phyloP scores from a whole-genome alignment of 305 asterid genomes.

The Fraxinus velutina region DNA sequence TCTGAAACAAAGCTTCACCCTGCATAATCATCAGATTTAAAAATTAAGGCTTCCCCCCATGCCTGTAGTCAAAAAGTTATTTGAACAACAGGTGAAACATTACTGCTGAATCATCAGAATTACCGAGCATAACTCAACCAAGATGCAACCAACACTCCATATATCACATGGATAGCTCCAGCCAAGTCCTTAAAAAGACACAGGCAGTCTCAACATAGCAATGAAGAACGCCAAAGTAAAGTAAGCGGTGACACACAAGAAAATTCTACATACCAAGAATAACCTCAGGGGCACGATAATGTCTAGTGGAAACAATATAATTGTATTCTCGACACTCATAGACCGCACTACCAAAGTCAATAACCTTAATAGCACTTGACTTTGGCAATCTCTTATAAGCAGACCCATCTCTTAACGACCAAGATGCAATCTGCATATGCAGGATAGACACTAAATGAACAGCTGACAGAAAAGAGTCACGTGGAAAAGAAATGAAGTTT shows the following conservation, averaged over 20 bases:
- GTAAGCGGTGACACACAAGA: neutral
- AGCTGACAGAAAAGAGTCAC: neutral
- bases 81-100: conserved; percentile 16
- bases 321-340: conserved; percentile 57
- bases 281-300: conserved; percentile 91
- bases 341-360: conserved; percentile 92
- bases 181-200: conserved; percentile 48
- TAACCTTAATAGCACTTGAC: conserved; percentile 83
- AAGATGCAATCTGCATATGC: conserved; percentile 56
- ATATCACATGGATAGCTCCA: conserved; percentile 87
- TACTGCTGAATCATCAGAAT: conserved; percentile 11
- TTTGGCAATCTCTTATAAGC: conserved; percentile 70
- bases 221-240: neutral
- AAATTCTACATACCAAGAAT: conserved; percentile 50
- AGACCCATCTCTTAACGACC: conserved; percentile 63
- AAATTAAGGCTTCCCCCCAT: neutral
- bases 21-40: conserved; percentile 26
- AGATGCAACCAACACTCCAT: conserved; percentile 56
- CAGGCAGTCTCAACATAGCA: neutral
- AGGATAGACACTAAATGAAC: neutral
- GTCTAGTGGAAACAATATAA: conserved; percentile 74
- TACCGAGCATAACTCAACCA: conserved; percentile 60
- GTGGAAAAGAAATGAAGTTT: neutral
- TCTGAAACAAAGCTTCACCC: conserved; percentile 58
- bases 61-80: conserved; percentile 1